These are phyloP conservation scores for Dioscorea alata DNA, from an alignment of 106 monocot genomes.

Conservation along the genomic window DNA sequence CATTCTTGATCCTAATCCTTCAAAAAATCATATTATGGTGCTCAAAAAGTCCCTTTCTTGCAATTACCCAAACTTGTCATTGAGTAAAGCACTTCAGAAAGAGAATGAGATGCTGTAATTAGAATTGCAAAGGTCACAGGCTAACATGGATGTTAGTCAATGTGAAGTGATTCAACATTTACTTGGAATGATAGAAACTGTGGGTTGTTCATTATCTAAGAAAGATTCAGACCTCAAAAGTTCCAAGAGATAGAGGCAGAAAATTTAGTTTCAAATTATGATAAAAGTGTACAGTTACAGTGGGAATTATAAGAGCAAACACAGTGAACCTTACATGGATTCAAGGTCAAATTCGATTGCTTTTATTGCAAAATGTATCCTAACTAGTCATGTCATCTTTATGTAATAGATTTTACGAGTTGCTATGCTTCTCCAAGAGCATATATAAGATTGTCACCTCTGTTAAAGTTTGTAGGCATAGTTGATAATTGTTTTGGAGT, in stretches of 20 bases:
- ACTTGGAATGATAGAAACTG: too few species aligned
- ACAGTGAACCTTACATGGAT: conserved; percentile 16
- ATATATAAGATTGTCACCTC: too few species aligned
- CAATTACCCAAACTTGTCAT: conserved; percentile 60
- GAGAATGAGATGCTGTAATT: conserved; percentile 77
- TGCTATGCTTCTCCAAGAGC: background rate
- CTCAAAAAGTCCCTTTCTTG: conserved; percentile 63
- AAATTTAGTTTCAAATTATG: conserved; percentile 24
- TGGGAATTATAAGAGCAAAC: conserved; percentile 24
- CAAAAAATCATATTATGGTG: conserved; percentile 31
- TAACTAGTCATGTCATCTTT: background rate
- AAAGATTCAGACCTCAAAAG: background rate
- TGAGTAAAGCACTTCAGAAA: conserved; percentile 55
- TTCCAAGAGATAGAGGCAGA: conserved; percentile 26
- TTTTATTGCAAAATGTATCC: background rate
- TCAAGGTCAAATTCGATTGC: conserved; percentile 32
- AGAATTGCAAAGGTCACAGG: too few species aligned
- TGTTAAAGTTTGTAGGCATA: background rate
- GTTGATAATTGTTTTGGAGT: background rate
- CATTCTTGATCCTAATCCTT: conserved; percentile 40
- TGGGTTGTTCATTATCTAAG: too few species aligned
- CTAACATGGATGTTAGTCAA: too few species aligned
- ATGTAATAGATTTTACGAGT: too few species aligned
- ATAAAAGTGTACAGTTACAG: conserved; percentile 23
- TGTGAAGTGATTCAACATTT: too few species aligned